Evolutionary conservation across 2,329 filamentous ascomycete species (phyloP), one percentile per base, ranked within the genome.

Genomic region (Fusarium beomiforme): DNA sequence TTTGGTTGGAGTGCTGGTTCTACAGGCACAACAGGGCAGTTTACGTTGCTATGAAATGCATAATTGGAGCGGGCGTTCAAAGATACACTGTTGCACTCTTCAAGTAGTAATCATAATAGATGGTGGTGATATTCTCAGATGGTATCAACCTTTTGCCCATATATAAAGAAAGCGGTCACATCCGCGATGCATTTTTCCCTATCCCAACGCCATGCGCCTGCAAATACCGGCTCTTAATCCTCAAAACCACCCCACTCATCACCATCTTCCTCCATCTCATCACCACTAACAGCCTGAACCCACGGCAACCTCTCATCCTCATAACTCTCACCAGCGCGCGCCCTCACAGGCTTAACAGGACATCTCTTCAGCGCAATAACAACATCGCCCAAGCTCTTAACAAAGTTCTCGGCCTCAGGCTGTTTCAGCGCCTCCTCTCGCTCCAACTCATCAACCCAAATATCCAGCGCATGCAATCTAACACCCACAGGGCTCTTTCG

Each of bases 371-470:
- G 79, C 50, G 78, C 83, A 78, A 87, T 85, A 34, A 93, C 83
- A 36, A 91, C 83, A 67, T 80, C 80, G 29, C 90, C 83, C 56
- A 93, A 69, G 34, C 77, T 78, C 60, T 85, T 82, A 26, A 91
- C 75, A 41, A 92, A 89, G 42, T 82, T 81, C 49, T 79, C 80
- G 23, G 80, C 82, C 33, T 75, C 76, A 8, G 79, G 50, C 12
- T 75, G 71, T 19, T 82, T 81, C 24, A 90, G 73, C 37, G 88
- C 84, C 57, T 90, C 88, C 36, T 90, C 88, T 77, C 90, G 91
- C 81, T 95, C 92, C 75, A 95, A 81, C 85, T 98, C 95, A 80
- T 98, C 96, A 12, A 97, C 88, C 89, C 93, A 98, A 58, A 98
- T 88, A 83, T 99, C 96, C 70, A 97, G 81, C 17, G 95, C 88